Percentiles rank a stretch among this genome's conserved stretches.
These are phyloP conservation scores for Dactylorhiza incarnata DNA, from an alignment of 106 monocot species.

Conservation along the genomic window DNA sequence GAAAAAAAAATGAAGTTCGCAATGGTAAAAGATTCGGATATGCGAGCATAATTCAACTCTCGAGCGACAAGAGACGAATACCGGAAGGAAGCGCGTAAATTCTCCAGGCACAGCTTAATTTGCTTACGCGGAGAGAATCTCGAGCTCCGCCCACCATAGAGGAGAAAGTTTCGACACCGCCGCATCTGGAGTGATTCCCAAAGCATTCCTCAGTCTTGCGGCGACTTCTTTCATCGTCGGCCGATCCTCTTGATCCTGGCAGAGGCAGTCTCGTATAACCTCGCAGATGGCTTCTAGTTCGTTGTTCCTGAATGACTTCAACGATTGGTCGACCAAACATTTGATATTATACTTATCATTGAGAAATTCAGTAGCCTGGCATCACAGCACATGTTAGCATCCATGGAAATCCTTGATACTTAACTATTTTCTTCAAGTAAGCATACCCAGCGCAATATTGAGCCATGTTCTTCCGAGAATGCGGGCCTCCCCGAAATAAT, in stretches of 20 bases:
- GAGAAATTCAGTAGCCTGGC: slow-evolving; percentile 58
- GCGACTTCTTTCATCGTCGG: slow-evolving; percentile 47
- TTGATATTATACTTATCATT: slow-evolving; percentile 29
- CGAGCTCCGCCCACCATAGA: slow-evolving; percentile 98
- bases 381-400: not conserved
- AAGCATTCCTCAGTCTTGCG: slow-evolving; percentile 24
- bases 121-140: slow-evolving; percentile 74
- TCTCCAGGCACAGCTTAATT: slow-evolving; percentile 16
- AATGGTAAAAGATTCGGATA: too few species aligned
- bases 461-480: slow-evolving; percentile 37
- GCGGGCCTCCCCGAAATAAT: slow-evolving; percentile 43
- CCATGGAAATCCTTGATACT: too few species aligned
- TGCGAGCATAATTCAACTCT: too few species aligned
- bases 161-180: slow-evolving; percentile 73
- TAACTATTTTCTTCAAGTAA: slow-evolving; percentile 21
- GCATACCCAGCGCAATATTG: slow-evolving; percentile 26
- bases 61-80: too few species aligned
- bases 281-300: slow-evolving; percentile 58
- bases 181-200: slow-evolving; percentile 66
- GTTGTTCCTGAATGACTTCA: slow-evolving; percentile 35
- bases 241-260: slow-evolving; percentile 33
- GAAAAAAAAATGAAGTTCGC: too few species aligned
- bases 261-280: slow-evolving; percentile 54
- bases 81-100: too few species aligned
- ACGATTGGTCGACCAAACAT: slow-evolving; percentile 46